A percentile compares a stretch with the other conserved stretches of the same genome.
These are phyloP conservation scores for Artemisia annua DNA, from an alignment of 129 eudicot species.

Conservation along the genomic window DNA sequence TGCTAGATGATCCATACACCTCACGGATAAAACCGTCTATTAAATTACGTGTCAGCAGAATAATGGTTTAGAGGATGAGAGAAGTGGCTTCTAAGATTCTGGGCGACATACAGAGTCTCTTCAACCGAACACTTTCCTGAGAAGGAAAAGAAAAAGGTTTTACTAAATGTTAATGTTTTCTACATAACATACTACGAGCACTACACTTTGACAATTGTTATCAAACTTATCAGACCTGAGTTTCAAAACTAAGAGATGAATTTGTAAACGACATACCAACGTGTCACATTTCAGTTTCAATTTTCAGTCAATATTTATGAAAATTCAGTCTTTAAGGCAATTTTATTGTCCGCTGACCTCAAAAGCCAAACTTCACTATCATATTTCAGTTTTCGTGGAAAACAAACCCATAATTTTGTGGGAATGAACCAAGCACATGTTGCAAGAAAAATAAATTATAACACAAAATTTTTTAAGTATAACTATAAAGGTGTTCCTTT, in stretches of 20 bases:
- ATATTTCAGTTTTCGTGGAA: too few relatives aligned
- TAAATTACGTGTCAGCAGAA: slow-evolving; percentile 1
- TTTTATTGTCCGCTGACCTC: too few relatives aligned
- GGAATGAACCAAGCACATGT: too few relatives aligned
- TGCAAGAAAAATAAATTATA: too few relatives aligned
- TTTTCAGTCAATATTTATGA: background rate
- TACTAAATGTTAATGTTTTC: background rate
- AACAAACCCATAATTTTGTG: too few relatives aligned
- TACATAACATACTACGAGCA: background rate
- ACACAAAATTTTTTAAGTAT: too few relatives aligned
- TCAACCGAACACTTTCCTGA: slow-evolving; percentile 76
- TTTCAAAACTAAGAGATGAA: background rate
- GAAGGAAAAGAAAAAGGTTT: background rate
- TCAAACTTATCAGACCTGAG: background rate
- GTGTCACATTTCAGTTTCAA: background rate
- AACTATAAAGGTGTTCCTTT: too few relatives aligned
- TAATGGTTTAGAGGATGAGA: background rate
- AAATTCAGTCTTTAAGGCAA: background rate
- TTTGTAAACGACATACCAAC: background rate
- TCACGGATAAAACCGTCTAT: background rate
- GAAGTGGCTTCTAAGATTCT: slow-evolving; percentile 24
- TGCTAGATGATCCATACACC: slow-evolving; percentile 26
- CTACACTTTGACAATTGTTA: background rate
- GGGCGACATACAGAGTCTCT: slow-evolving; percentile 69
- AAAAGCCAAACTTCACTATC: too few relatives aligned